Evolutionary conservation across 768 basidiomycete species (phyloP), one percentile per base, ranked within the genome.

Genomic region (Brasilioporus rufonigricans): DNA sequence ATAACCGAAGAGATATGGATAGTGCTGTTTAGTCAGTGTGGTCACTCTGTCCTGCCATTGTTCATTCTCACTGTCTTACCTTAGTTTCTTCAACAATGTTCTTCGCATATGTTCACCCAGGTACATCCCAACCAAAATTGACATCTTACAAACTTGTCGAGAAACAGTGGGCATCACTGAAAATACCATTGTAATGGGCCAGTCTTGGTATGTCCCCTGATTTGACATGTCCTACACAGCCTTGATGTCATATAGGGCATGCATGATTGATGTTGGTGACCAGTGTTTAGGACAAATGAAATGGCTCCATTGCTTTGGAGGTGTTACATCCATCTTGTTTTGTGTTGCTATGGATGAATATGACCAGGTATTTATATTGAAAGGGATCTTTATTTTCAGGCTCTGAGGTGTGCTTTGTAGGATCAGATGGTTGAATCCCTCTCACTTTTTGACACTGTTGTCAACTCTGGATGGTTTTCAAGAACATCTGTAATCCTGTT

Each of bases 91-190:
- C 72, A 77, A 78, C 14, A 83, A 93, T 48, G 86, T 93, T 11
- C 73, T 83, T 18, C 83, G 93, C 41, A 94, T 98, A 67, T 91
- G 89, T 2, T 70, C 81, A 2, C 78, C 83, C 0, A 84, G 82
- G n/a, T 98, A 95, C 65, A 74, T 87, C 0, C 94, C 95, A 0
- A 89, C 86, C 19, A 89, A 91, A 65, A 85, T 81, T 6, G 94
- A 98, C 66, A 89, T 96, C 3, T 75, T 98, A 26, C 78, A 91
- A 23, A 91, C 92, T n/a, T 82, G 93, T 59, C 83, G 84, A 53
- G 94, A 95, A 76, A 92, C 86, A 52, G 86, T 89, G 4, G 93
- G 93, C 18, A 95, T 97, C 63, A 86, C 84, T 7, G 94, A 98
- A 73, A 97, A 93, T 8, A 73, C 87, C 64, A 90, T 91, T 55